These are phyloP conservation scores for Dichomitus squalens DNA, from an alignment of 1,284 basidiomycete species.

Conservation along the genomic window DNA sequence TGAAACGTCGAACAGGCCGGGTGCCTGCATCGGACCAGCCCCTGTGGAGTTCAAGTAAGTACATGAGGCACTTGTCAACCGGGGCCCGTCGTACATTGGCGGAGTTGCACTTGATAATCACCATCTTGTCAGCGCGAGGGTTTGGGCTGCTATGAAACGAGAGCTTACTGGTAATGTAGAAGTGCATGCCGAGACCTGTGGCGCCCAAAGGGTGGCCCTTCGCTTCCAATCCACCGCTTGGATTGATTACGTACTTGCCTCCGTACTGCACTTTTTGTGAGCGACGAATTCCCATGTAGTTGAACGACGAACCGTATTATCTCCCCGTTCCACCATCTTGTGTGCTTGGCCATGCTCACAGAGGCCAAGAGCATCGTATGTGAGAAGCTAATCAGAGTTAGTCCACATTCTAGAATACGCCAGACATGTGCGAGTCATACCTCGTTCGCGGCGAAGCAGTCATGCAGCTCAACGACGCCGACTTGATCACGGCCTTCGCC, in stretches of 20 bases:
- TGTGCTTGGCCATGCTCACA: constrained; percentile 72
- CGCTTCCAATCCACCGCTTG: constrained; percentile 84
- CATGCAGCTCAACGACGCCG: constrained; percentile 86
- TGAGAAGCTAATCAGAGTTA: constrained; percentile 60
- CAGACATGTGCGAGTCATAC: constrained; percentile 34
- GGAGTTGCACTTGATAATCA: constrained; percentile 62
- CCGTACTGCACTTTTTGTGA: constrained; percentile 57
- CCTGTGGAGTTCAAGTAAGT: constrained; percentile 40
- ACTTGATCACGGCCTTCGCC: constrained; percentile 73
- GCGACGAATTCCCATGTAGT: background rate
- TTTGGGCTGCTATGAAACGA: constrained; percentile 3
- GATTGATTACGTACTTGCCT: constrained; percentile 88
- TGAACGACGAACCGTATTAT: constrained; percentile 67
- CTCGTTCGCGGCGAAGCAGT: constrained; percentile 84
- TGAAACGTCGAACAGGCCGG: constrained; percentile 61
- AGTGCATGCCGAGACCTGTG: constrained; percentile 87
- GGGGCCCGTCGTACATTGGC: constrained; percentile 52
- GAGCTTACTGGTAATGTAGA: constrained; percentile 77
- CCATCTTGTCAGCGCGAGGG: constrained; percentile 3
- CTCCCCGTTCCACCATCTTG: constrained; percentile 74
- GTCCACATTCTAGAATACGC: background rate
- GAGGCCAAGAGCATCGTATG: constrained; percentile 83
- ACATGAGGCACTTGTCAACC: background rate
- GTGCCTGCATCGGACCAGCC: constrained; percentile 83
- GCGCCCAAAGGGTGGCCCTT: constrained; percentile 88